Evolutionary conservation across 2,329 filamentous ascomycete genomes (phyloP), one percentile per base, ranked within the genome.

Genomic region (Amauroascus verrucosus): DNA sequence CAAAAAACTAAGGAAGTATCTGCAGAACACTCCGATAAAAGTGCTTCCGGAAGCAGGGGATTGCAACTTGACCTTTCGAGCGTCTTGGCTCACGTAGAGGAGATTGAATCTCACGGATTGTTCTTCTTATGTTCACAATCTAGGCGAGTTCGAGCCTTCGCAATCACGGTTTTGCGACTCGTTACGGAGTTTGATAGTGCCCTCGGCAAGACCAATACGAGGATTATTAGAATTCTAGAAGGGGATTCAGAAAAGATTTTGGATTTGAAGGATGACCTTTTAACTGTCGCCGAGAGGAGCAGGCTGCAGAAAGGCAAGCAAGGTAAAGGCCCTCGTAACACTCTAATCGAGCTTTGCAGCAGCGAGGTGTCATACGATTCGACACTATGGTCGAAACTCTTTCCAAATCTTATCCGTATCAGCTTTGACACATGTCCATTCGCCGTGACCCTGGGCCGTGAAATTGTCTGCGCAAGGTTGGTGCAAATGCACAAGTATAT

Each of bases 51-150:
- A 37, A 88, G 81, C 59, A 77, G 88, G 53, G 86, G 82, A 11
- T 73, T 87, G 55, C 85, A 88, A 56, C 78, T 96, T 28, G 90
- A 96, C 68, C 72, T 95, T 30, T 94, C 90, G 0, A 86, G 85
- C 54, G 84, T 95, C 2, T 88, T 90, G 76, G 88, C 89, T 0
- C 87, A 97, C 64, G 91, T 98, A 24, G 93, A 98, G 61, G 90
- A 96, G 67, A 87, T 96, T 14, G 93, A 98, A 67, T 94, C 91
- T 0, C 93, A 97, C 65, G 94, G 93, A 0, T 72, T 98, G 2
- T 98, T 98, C 74, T 98, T 98, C 66, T 74, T 98, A 6, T 98
- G 93, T 67, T 98, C 93, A 0, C 93, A 97, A 61, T 96, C 93
- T 5, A 81, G 88, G 51, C 81, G 87, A 51, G 93, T 98, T 24